Base-by-base conservation (phyloP, 148 eudicot genomes). In the Arctostaphylos glauca region DNA sequence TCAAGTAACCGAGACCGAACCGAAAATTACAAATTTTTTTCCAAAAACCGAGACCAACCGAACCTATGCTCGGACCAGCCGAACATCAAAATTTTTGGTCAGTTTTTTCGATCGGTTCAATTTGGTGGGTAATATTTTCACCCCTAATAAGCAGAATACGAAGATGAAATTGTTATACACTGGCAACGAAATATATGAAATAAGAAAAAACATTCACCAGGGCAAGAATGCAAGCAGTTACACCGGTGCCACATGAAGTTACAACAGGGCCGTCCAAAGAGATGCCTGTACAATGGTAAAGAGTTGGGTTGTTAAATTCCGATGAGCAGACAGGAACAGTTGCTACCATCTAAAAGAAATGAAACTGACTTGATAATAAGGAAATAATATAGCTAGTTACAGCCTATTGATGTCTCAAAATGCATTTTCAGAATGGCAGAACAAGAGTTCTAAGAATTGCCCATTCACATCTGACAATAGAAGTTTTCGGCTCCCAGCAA, bases 201-300 rank as follows among this genome's bases (percentile, higher is more conserved):
- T 12, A 43, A 66, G 78, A 59, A 56, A 81, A 84, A 25, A 73
- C 44, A 68, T 50, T 89, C 49, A 96, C 99, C 98, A 96, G 79
- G 71, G 95, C 93, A 71, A 96, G 92, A 81, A 96, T 87, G 86
- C 98, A 92, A 62, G 98, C 99, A 60, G 99, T 96, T 48, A 96
- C 97, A 76, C 99, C 99, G 44, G 99, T 94, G 72, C 98, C 99
- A 85, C 99, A 96, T 2, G 99, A 96, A 54, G 95, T 81, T 54
- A 89, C 87, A 78, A 92, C 60, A 46, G 99, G 95, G 80, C 79
- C 83, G 46, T 92, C 99, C 88, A 93, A 79, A 46, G 94, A 79
- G 80, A 96, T 90, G 78, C 95, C 99, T 96, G 92, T 83, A 86
- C 44, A 77, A 58, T 44, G 3, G 49, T 21, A 43, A 58, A 52